Evolutionary conservation across 139 green algal genomes (phyloP).

Genomic region (Coelastrella sp.): DNA sequence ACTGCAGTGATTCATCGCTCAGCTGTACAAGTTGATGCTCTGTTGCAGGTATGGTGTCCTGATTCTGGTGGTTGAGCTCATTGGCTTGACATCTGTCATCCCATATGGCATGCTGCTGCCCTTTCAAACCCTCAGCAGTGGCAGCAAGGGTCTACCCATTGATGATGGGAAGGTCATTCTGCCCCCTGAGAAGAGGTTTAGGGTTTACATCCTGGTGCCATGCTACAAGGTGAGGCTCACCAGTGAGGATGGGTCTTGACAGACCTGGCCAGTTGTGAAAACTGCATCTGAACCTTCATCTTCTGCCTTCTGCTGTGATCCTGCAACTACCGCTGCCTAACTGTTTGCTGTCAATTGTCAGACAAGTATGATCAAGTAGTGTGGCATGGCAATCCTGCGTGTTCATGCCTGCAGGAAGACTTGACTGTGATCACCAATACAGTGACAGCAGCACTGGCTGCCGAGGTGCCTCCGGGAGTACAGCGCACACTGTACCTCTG

Average conservation of each 20-base stretch:
- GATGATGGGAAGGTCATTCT: slow-evolving; percentile 35
- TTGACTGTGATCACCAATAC: slow-evolving; percentile 41
- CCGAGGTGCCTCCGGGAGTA: slow-evolving; percentile 39
- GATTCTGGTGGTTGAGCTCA: slow-evolving; percentile 56
- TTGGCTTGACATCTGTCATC: slow-evolving; percentile 57
- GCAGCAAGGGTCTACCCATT: slow-evolving; percentile 34
- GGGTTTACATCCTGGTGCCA: slow-evolving; percentile 59
- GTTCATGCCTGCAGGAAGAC: slow-evolving; percentile 1
- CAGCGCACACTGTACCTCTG: slow-evolving; percentile 49
- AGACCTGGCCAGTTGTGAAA: too few relatives aligned
- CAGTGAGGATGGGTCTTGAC: background rate
- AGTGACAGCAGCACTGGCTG: slow-evolving; percentile 33
- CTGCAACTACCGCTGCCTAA: background rate
- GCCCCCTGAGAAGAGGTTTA: slow-evolving; percentile 49
- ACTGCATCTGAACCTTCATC: too few relatives aligned
- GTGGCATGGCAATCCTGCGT: too few relatives aligned
- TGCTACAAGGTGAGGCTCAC: slow-evolving; percentile 62
- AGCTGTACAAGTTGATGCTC: background rate
- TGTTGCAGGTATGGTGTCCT: slow-evolving; percentile 50
- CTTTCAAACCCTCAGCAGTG: slow-evolving; percentile 35
- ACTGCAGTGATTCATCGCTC: too few relatives aligned
- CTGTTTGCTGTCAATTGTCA: background rate
- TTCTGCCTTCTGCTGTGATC: background rate
- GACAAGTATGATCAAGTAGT: too few relatives aligned
- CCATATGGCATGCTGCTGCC: slow-evolving; percentile 59